phyloP scores from a whole-genome alignment of 306 rosid genomes.

The Comarum palustre region DNA sequence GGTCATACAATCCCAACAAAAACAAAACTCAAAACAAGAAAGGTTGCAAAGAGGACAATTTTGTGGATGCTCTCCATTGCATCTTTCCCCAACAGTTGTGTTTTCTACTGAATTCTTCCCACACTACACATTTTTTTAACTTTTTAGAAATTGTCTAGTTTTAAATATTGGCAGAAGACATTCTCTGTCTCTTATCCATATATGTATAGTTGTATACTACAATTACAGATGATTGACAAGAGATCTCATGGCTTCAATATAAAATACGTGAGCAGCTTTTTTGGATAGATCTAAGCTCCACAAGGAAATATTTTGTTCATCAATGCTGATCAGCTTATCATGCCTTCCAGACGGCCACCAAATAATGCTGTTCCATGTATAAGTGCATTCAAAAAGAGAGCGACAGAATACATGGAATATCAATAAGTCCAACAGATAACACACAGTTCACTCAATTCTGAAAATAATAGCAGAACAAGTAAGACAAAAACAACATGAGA shows the following conservation, averaged over 20 bases:
- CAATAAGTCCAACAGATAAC: neutral
- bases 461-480: conserved; percentile 4
- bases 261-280: conserved; percentile 76
- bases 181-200: neutral
- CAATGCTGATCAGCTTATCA: conserved; percentile 86
- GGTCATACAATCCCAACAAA: neutral
- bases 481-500: neutral
- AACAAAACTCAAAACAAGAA: conserved; percentile 8
- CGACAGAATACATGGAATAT: neutral
- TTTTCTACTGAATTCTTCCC: neutral
- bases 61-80: neutral
- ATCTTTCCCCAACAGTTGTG: neutral
- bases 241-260: conserved; percentile 11
- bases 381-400: conserved; percentile 25
- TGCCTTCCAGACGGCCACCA: conserved; percentile 97
- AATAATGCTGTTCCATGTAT: conserved; percentile 58
- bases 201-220: neutral
- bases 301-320: conserved; percentile 67
- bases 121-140: neutral
- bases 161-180: neutral
- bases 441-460: neutral
- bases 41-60: neutral
- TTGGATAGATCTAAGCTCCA: conserved; percentile 89
- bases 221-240: conserved; percentile 1
- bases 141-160: neutral